phyloP scores from a whole-genome alignment of 2,329 filamentous ascomycete genomes.

The Teratosphaeria gauchensis region DNA sequence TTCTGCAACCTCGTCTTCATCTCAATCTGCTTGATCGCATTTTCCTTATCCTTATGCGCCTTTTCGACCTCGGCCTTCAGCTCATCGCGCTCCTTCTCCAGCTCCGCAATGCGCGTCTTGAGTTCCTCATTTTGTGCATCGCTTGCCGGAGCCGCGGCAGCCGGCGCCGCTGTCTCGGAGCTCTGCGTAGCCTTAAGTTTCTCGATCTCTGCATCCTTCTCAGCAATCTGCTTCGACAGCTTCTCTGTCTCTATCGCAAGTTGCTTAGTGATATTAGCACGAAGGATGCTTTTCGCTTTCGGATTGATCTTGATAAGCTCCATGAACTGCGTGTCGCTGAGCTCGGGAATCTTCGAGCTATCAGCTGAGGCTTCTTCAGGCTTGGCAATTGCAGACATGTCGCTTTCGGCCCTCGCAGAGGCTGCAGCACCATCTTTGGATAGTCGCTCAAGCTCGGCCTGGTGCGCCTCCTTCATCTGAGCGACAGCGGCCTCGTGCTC shows the following conservation, averaged over 20 bases:
- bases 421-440: conserved; percentile 27
- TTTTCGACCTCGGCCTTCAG: conserved; percentile 19
- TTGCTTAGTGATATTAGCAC: conserved; percentile 48
- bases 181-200: conserved; percentile 10
- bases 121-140: conserved; percentile 10
- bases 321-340: conserved; percentile 38
- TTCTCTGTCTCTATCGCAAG: conserved; percentile 33
- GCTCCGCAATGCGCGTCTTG: neutral
- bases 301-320: conserved; percentile 42
- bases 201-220: conserved; percentile 23
- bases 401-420: conserved; percentile 24
- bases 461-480: conserved; percentile 28
- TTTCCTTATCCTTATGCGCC: conserved; percentile 20
- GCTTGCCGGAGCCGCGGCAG: neutral
- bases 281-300: conserved; percentile 40
- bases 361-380: conserved; percentile 7
- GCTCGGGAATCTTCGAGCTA: conserved; percentile 3
- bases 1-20: conserved; percentile 65
- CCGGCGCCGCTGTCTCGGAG: neutral
- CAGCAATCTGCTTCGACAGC: conserved; percentile 24
- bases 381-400: neutral
- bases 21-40: conserved; percentile 18
- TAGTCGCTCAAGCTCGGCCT: conserved; percentile 28
- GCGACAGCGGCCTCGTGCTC: conserved; percentile 38
- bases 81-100: conserved; percentile 5